Evolutionary conservation across 495 filamentous ascomycete genomes (phyloP), one percentile per base, ranked within the genome.

Genomic region (Oidiodendron maius): DNA sequence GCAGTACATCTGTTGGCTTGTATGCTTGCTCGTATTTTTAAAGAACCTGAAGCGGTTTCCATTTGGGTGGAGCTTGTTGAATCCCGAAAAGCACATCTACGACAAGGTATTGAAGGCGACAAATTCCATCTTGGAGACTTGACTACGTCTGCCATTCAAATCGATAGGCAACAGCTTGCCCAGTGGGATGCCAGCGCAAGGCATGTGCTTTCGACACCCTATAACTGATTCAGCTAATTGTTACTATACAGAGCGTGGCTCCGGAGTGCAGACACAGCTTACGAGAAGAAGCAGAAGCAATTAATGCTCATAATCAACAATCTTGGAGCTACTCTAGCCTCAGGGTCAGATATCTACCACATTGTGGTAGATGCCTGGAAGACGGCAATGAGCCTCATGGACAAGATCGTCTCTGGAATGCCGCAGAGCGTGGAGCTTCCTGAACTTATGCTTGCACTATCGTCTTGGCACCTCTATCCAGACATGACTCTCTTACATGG

Each of bases 1-100:
- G 41, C 50, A 11, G 49, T 60, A 12, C 60, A 66, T 47, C 45
- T 70, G 0, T 48, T 70, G 1, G 62, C 61, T 35, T 70, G 65
- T 38, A 55, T 70, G 35, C 35, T 37, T 4, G 35, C 35, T 15
- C n/a, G 35, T 15, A 37, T 37, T 15, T 37, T 37, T n/a, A 37
- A 13, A 4, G n/a, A 17, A 5, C n/a, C n/a, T 13, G 35, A 37
- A n/a, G 35, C 35, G 4, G 13, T 37, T 6, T 37, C n/a, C 5
- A 15, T 37, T 37, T 37, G 35, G 35, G 35, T 37, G 13, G 35
- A 37, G 35, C n/a, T 37, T 37, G 35, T 37, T 15, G 4, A 37
- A 37, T 15, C 5, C n/a, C 35, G 18, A 17, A 37, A 15, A 37
- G 35, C n/a, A 4, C 13, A 37, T 37, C n/a, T 37, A 5, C 28